Evolutionary conservation across 768 basidiomycete species (phyloP).

Genomic region (Leccinellum rugosiceps): DNA sequence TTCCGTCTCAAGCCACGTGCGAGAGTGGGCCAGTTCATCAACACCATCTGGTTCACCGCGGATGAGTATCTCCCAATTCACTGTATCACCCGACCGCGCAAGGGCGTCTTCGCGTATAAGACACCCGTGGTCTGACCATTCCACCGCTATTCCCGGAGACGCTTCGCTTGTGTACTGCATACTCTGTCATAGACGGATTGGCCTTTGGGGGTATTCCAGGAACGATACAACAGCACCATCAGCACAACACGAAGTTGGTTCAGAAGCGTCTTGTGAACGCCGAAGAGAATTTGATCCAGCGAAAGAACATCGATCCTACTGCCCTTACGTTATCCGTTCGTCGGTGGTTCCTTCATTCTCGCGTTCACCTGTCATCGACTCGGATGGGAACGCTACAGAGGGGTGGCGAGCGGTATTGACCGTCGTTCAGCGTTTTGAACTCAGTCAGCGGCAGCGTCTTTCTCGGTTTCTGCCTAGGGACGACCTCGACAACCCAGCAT

Average conservation of each 20-base stretch:
- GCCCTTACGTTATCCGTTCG: conserved; percentile 77
- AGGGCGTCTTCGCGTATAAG: conserved; percentile 8
- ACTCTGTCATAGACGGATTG: conserved; percentile 76
- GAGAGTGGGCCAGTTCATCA: conserved; percentile 20
- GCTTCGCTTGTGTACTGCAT: conserved; percentile 58
- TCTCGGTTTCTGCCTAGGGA: conserved; percentile 27
- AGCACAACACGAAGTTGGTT: conserved; percentile 10
- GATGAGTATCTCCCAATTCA: conserved; percentile 20
- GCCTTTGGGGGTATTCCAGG: conserved; percentile 70
- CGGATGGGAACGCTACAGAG: conserved; percentile 43
- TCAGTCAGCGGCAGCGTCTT: conserved; percentile 51
- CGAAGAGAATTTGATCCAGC: conserved; percentile 65
- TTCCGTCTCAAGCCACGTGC: conserved; percentile 27
- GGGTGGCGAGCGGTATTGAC: conserved; percentile 81
- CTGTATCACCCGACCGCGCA: conserved; percentile 12
- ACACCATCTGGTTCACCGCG: conserved; percentile 18
- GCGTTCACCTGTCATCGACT: conserved; percentile 13
- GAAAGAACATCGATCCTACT: conserved; percentile 81
- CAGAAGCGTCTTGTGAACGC: conserved; percentile 21
- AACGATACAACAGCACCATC: conserved; percentile 7
- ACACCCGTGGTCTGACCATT: not conserved
- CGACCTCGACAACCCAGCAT: conserved; percentile 32
- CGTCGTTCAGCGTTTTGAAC: conserved; percentile 62
- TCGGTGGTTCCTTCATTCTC: conserved; percentile 60
- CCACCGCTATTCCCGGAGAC: conserved; percentile 30